Evolutionary conservation across 169 alveolate species (phyloP), one percentile per base, ranked within the genome.

Genomic region (Babesia bovis): DNA sequence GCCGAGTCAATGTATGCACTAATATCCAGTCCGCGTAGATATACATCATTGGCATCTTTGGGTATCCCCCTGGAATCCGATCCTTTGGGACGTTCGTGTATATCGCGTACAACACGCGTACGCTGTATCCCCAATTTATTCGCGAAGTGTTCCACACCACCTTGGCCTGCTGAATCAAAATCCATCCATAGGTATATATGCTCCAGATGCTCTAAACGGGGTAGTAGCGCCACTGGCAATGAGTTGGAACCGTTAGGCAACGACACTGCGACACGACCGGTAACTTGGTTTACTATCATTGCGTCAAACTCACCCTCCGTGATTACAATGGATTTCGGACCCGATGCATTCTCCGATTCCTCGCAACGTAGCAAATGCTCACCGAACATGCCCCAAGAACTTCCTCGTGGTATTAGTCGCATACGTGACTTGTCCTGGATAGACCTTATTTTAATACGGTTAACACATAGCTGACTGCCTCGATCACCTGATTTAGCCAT

Each of bases 231-330:
- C 3, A 90, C 79, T 4, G 99, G 99, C 35, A 95, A 72, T 36
- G 95, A 91, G 73, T 90, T 85, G 7, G 97, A 95, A 21, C 99
- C 99, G 77, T 94, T 89, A 4, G 99, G 99, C 21, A 96, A 78
- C n/a, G 98, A 94, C 23, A 95, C 90, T 30, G 97, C 95, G 6
- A 95, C 91, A 35, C 90, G 55, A 9, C 94, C 95, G 30, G 99
- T 96, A 47, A 87, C 92, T 83, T 96, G 94, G 72, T 77, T 75
- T 21, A 94, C 96, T 30, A 96, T 92, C 98, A 96, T 94, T 13
- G 99, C 98, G 90, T 96, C 99, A 85, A 85, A 93, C 82, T 96
- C 99, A 25, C 99, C 99, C 83, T 96, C 99, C n/a, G 99, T 94
- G 0, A 96, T 66, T 15, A 95, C 95, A 13, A 96, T 47, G 17